Evolutionary conservation across 331 rosid species (phyloP), one percentile per base, ranked within the genome.

Genomic region (Acacia pycnantha): DNA sequence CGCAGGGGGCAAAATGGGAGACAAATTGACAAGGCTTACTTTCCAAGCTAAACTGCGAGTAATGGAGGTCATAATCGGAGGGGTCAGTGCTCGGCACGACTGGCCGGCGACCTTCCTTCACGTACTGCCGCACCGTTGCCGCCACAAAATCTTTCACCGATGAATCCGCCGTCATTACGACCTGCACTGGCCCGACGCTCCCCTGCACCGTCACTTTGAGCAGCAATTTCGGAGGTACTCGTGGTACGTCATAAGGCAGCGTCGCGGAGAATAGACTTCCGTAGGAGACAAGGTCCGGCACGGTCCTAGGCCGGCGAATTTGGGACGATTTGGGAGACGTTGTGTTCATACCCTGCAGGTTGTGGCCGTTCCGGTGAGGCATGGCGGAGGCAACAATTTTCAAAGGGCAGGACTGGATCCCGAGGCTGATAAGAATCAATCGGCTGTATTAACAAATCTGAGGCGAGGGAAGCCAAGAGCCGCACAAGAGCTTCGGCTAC

Each of bases 1-100:
- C 21, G 21, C 19, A 4, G 19, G 15, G 18, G 4, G 13, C 14
- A 47, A 47, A 47, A 4, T 2, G 51, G 19, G 21, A 48, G 54
- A 3, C 19, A 15, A 48, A 48, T 14, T 48, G 11, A 14, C 5
- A 69, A 48, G 11, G 40, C 91, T 80, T 75, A 93, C 98, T 86
- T 89, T 93, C 97, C 85, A 93, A 83, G 86, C 94, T 91, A 88
- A 93, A 93, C 87, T 91, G 98, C 2, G 97, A 93, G 75, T 89
- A 93, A 76, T 93, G 97, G 79, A 93, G 98, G 61, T 90, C 93
- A 82, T 88, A 93, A 12, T 53, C 44, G 10, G 88, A 72, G 8
- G 90, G 78, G 2, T 73, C 84, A 8, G 41, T 29, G 75, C 88
- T 66, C 33, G 86, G 81, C 68, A 91, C 61, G 41, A 89, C 85